Percentiles rank a stretch among this genome's conserved stretches.
Evolutionary conservation across 805 yeast genomes (phyloP).

Genomic region (Ogataea paraovalis): DNA sequence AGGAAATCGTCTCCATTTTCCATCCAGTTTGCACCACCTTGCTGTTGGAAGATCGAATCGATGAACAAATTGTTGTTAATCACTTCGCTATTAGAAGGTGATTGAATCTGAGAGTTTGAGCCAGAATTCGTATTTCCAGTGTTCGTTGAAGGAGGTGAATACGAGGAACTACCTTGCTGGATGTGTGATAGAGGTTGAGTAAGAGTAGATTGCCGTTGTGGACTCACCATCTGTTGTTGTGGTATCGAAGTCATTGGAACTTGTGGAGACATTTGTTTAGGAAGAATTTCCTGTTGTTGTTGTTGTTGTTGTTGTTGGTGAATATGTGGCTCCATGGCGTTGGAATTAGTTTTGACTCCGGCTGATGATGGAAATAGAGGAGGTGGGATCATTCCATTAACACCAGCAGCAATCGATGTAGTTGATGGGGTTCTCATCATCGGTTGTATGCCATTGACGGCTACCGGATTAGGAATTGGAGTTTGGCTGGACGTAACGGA

Average conservation of each 20-base stretch:
- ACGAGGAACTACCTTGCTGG: conserved; percentile 5
- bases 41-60: conserved; percentile 68
- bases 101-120: conserved; percentile 14
- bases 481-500: background rate
- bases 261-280: background rate
- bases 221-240: background rate
- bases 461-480: background rate
- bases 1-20: conserved; percentile 83
- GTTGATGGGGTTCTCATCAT: conserved; percentile 10
- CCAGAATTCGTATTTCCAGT: conserved; percentile 10
- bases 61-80: conserved; percentile 28
- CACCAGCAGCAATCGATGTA: conserved; percentile 25
- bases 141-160: conserved; percentile 14
- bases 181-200: background rate
- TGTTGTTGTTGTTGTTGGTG: background rate
- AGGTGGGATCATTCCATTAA: conserved; percentile 24
- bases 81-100: conserved; percentile 24
- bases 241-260: background rate
- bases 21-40: conserved; percentile 82
- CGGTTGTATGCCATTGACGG: background rate
- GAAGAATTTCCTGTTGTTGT: conserved; percentile 1
- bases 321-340: background rate
- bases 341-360: background rate
- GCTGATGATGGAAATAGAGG: conserved; percentile 22
- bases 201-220: background rate